Evolutionary conservation across 1,139 yeast species (phyloP), one percentile per base, ranked within the genome.

Genomic region (Pichia norvegensis): DNA sequence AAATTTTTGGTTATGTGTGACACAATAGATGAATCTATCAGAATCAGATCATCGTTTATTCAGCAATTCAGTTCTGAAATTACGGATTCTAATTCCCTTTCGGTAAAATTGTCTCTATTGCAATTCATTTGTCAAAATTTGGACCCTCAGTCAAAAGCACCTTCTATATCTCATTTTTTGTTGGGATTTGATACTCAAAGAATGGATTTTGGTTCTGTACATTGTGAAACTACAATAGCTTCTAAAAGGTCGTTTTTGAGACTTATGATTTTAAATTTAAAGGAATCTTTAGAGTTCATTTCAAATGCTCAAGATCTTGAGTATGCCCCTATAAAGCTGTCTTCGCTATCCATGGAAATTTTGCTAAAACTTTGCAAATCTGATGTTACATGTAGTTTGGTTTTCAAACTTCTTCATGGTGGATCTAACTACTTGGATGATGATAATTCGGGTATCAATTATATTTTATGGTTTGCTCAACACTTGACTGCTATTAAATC

Each of bases 31-130:
- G 96, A 88, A 55, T 71, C 80, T 0, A 63, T 67, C 5, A 74
- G 88, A 51, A 84, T 92, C 40, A 78, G 84, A 52, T 78, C 75
- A 55, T 80, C 88, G 0, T 79, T 88, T 50, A 79, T 86, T 41
- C 76, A 77, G 43, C 95, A 86, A 57, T 66, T 90, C 39, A 83
- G 78, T 41, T 56, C 76, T 11, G 67, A 68, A 45, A 68, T 66
- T 41, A 66, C 56, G 31, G 65, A 53, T 17, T 57, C 60, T 21
- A 49, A 62, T 14, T 64, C 66, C 4, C 62, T 82, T 23, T 67
- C 65, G 14, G 57, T 79, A n/a, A 86, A 85, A 55, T 61, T 75
- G 29, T 71, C 73, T 22, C 65, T 87, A 9, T 64, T 90, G 45
- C 69, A 76, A 36, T 84, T 85, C 55, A 59, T 90, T 43, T 67